Evolutionary conservation across 2,329 filamentous ascomycete species (phyloP).

Genomic region (Beauveria medogensis): DNA sequence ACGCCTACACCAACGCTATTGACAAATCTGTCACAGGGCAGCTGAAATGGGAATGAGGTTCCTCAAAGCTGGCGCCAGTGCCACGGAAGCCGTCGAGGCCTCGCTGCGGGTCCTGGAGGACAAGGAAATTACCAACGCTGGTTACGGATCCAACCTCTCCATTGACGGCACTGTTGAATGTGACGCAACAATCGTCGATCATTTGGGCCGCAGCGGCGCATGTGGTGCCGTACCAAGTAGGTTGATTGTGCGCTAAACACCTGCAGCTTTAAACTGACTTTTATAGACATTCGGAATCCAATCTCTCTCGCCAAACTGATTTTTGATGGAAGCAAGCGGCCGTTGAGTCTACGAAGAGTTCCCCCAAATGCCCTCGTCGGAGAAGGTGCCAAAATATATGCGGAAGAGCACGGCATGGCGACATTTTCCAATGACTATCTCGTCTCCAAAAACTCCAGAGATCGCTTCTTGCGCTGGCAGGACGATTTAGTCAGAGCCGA

Average conservation of each 20-base stretch:
- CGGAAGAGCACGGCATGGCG: slow-evolving; percentile 66
- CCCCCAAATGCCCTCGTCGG: slow-evolving; percentile 89
- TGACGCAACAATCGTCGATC: slow-evolving; percentile 88
- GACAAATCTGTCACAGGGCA: slow-evolving; percentile 47
- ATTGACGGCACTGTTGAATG: slow-evolving; percentile 89
- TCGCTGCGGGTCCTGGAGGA: slow-evolving; percentile 86
- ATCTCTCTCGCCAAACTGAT: slow-evolving; percentile 80
- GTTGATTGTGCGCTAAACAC: slow-evolving; percentile 26
- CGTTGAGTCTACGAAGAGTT: slow-evolving; percentile 77
- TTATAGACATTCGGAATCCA: slow-evolving; percentile 79
- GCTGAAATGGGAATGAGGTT: slow-evolving; percentile 77
- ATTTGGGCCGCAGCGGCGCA: slow-evolving; percentile 83
- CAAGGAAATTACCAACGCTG: slow-evolving; percentile 91
- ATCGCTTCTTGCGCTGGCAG: slow-evolving; percentile 73
- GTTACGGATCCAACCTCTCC: slow-evolving; percentile 89
- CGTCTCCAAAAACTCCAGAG: slow-evolving; percentile 69
- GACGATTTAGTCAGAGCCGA: slow-evolving; percentile 62
- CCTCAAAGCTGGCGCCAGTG: slow-evolving; percentile 67
- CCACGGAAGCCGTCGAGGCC: slow-evolving; percentile 82
- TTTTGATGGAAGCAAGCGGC: slow-evolving; percentile 66
- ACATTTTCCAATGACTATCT: slow-evolving; percentile 68
- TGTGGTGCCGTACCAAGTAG: slow-evolving; percentile 84
- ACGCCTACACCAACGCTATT: neutral
- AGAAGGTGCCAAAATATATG: slow-evolving; percentile 79
- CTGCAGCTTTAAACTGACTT: slow-evolving; percentile 14